Base-by-base conservation (phyloP, 805 yeast species). In the Saccharomycopsis babjevae region DNA sequence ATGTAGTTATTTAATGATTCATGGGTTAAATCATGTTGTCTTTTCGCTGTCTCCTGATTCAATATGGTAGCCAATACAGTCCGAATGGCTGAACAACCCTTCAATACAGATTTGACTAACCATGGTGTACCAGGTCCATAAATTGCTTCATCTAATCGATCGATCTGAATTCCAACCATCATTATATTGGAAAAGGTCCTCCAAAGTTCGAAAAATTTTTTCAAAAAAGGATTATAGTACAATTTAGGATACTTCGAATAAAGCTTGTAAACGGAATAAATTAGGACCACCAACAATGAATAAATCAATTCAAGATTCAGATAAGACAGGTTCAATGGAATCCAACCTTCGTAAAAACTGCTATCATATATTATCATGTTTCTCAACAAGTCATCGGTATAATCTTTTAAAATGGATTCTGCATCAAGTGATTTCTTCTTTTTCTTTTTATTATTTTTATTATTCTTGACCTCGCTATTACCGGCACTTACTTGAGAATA, bases 71-170 rank as follows among this genome's bases (percentile, higher is more conserved):
- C 88, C 7, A 84, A 68, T 0, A 84, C 81, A 39, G 82, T 78
- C 39, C 96, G 70, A 32, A 87, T 72, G 0, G 90, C 83, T 22
- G 87, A 75, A 0, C 87, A 75, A 1, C 92, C 92, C 64, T 84
- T 77, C 3, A 86, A 74, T 1, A 78, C 76, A 39, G 80, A 77
- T 36, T 79, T 71, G 5, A 83, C 76, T 15, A 78, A 68, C 40
- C 74, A 70, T 7, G 87, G 86, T 0, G 79, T 74, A 5, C 70
- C 71, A 25, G 71, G 68, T 50, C 68, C 75, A 34, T 72, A 71
- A 4, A 69, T 68, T 52, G 74, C 76, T 67, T 80, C 85, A 59
- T 77, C 77, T 58, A 77, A 65, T 63, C 85, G 70, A 67, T 83
- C 86, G 39, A 82, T 77, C 66, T 84, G 88, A 6, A 87, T 71